Evolutionary conservation across 2,329 filamentous ascomycete genomes (phyloP).

Genomic region (Ceratocystis ficicola): DNA sequence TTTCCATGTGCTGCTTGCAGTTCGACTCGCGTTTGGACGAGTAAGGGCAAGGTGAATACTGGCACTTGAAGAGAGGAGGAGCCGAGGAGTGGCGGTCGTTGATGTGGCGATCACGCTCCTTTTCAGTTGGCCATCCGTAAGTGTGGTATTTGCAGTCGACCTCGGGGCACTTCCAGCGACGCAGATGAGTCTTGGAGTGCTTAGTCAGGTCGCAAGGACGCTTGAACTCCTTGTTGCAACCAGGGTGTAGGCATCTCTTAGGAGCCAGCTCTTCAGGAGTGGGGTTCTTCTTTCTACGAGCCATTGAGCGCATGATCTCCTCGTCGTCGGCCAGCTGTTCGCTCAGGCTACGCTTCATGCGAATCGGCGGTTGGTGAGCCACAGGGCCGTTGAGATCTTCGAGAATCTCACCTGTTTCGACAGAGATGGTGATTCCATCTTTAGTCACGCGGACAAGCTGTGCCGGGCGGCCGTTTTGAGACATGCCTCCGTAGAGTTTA

Average conservation of each 20-base stretch:
- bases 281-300: conserved; percentile 85
- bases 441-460: conserved; percentile 75
- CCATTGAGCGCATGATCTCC: conserved; percentile 82
- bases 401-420: conserved; percentile 57
- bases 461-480: conserved; percentile 67
- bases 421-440: conserved; percentile 65
- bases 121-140: conserved; percentile 91
- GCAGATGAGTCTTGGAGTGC: conserved; percentile 94
- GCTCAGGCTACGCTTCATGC: conserved; percentile 55
- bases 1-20: conserved; percentile 98
- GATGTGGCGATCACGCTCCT: conserved; percentile 88
- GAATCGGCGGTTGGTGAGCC: conserved; percentile 35
- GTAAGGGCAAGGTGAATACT: conserved; percentile 75
- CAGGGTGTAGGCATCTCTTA: conserved; percentile 60
- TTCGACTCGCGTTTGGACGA: conserved; percentile 93
- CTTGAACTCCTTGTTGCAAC: conserved; percentile 87
- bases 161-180: conserved; percentile 85
- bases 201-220: conserved; percentile 95
- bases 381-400: conserved; percentile 34
- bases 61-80: conserved; percentile 72
- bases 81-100: conserved; percentile 87
- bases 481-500: conserved; percentile 67
- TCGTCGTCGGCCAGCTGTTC: conserved; percentile 66
- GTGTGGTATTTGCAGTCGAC: conserved; percentile 78
- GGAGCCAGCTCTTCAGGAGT: conserved; percentile 70